phyloP scores from a whole-genome alignment of 1,284 basidiomycete species.

The Tilletiopsis washingtonensis region DNA sequence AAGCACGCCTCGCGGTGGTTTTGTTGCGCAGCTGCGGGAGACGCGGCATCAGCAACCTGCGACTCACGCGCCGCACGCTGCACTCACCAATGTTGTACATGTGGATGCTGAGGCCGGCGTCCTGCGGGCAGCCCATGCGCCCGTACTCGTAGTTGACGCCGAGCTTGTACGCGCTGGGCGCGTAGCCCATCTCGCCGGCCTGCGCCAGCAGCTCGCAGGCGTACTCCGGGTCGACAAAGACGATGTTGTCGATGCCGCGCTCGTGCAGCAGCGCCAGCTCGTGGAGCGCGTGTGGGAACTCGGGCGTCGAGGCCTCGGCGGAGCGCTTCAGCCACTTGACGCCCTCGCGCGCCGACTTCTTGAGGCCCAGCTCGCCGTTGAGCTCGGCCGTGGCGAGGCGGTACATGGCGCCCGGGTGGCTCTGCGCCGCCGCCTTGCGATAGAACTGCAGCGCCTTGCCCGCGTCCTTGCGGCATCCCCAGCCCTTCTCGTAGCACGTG shows the following conservation, averaged over 20 bases:
- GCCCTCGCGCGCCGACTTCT: slow-evolving; percentile 83
- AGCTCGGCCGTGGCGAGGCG: slow-evolving; percentile 90
- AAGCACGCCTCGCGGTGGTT: slow-evolving; percentile 95
- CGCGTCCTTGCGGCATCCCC: slow-evolving; percentile 88
- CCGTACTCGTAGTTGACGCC: slow-evolving; percentile 99
- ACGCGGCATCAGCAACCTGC: not conserved
- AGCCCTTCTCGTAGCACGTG: slow-evolving; percentile 96
- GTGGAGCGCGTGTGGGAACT: slow-evolving; percentile 93
- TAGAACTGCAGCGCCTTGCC: slow-evolving; percentile 89
- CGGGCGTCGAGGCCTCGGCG: slow-evolving; percentile 66
- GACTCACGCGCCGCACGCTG: no score
- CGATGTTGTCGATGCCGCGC: slow-evolving; percentile 87
- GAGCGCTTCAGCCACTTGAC: slow-evolving; percentile 97
- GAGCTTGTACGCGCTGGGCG: slow-evolving; percentile 86
- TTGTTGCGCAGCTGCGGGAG: slow-evolving; percentile 71
- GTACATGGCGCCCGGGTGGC: slow-evolving; percentile 93
- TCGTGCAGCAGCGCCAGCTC: slow-evolving; percentile 91
- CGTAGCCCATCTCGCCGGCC: slow-evolving; percentile 89
- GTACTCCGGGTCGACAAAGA: slow-evolving; percentile 94
- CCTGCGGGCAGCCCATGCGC: slow-evolving; percentile 96
- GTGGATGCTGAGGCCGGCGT: slow-evolving; percentile 91
- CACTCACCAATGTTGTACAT: slow-evolving; percentile 61
- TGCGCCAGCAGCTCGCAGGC: slow-evolving; percentile 88
- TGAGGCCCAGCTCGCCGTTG: slow-evolving; percentile 84
- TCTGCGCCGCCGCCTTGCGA: slow-evolving; percentile 76